Evolutionary conservation across 345 rosid species (phyloP), one percentile per base, ranked within the genome.

Genomic region (Rhodamnia rubescens): DNA sequence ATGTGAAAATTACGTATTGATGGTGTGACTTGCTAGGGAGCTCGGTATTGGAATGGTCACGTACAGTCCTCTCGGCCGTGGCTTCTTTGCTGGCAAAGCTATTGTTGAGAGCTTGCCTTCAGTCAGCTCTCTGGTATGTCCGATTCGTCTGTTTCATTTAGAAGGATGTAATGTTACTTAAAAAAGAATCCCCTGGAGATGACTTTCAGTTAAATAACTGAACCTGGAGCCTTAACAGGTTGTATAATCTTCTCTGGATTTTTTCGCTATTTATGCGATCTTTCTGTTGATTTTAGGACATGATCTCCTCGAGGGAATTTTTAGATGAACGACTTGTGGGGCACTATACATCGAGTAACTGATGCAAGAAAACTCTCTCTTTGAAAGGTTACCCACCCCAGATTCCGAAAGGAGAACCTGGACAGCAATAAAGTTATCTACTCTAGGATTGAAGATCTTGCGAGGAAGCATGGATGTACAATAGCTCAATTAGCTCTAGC

Each of bases 41-140:
- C 95, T 93, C 84, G 93, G 95, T 51, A 92, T 93, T 82, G 93
- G 93, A 84, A 89, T 92, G 88, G 93, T 92, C 58, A 88, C 93
- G 11, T 93, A 92, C 88, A 88, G 93, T 83, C 94, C 94, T 61
- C 91, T 93, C 21, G 95, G 94, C 57, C 90, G 90, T 22, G 95
- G 95, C 21, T 90, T 93, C 84, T 93, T 91, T 42, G 93, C 86
- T 53, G 94, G 95, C 81, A 91, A 81, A 87, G 93, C 93, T 55
- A 83, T 87, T 57, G 84, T 89, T 50, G 93, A 92, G 69, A 87
- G 81, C 53, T 83, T 91, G 84, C 87, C 95, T 59, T 85, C 86
- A n/a, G 84, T 58, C 69, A 83, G 93, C 92, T 0, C 88, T 91
- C 15, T 93, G 92, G 74, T 61, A 61, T 7, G 74, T 61, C 8